Evolutionary conservation across 768 basidiomycete genomes (phyloP).

Genomic region (Lactarius quietus): DNA sequence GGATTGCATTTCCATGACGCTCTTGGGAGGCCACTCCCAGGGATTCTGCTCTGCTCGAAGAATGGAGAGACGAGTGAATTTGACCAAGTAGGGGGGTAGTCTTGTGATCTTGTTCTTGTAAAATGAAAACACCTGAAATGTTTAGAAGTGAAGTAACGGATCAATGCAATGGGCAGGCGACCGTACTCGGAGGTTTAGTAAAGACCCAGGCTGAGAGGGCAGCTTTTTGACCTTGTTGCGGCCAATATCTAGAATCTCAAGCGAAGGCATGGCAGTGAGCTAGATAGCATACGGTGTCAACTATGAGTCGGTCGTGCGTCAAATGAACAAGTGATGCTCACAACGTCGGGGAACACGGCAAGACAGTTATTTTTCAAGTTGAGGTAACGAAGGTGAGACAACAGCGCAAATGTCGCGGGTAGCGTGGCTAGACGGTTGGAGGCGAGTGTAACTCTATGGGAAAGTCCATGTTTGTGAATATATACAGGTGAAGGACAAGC

Average conservation of each 20-base stretch:
- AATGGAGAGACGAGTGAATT: slow-evolving; percentile 69
- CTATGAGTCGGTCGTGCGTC: not conserved
- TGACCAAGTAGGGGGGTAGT: slow-evolving; percentile 73
- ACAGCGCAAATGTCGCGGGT: slow-evolving; percentile 66
- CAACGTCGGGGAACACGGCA: slow-evolving; percentile 79
- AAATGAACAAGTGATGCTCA: slow-evolving; percentile 41
- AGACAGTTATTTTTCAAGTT: slow-evolving; percentile 86
- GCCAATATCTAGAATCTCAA: slow-evolving; percentile 94
- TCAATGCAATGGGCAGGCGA: not conserved
- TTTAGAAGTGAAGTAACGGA: not conserved
- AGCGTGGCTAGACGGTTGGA: slow-evolving; percentile 79
- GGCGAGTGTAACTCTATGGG: slow-evolving; percentile 73
- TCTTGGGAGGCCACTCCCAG: slow-evolving; percentile 84
- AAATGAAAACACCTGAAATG: slow-evolving; percentile 72
- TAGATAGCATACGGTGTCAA: slow-evolving; percentile 32
- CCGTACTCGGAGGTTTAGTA: slow-evolving; percentile 69
- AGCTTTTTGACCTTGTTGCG: slow-evolving; percentile 84
- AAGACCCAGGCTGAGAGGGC: slow-evolving; percentile 74
- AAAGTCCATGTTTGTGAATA: not conserved
- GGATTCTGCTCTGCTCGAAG: slow-evolving; percentile 91
- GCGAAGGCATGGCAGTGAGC: slow-evolving; percentile 79
- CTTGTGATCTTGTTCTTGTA: slow-evolving; percentile 79
- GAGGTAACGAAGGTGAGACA: slow-evolving; percentile 76
- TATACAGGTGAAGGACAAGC: slow-evolving; percentile 30
- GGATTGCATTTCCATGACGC: slow-evolving; percentile 47